Evolutionary conservation across 2,329 filamentous ascomycete genomes (phyloP), one percentile per base, ranked within the genome.

Genomic region (Hypoxylon sp.): DNA sequence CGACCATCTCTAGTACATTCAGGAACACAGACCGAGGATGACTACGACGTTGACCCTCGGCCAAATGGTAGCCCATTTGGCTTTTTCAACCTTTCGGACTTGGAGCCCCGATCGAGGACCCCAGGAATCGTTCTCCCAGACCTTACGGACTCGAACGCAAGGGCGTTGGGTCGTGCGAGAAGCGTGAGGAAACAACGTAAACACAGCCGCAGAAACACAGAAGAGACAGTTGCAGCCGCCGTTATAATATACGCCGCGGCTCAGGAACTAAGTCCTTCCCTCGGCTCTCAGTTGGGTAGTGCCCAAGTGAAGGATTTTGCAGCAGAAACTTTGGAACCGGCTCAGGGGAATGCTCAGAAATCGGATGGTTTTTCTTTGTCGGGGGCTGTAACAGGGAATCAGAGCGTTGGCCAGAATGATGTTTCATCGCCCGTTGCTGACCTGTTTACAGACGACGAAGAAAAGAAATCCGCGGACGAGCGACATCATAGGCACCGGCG

Each of bases 161-260:
- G 80, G 65, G 75, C 80, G 59, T 76, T 85, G 59, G 81, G 78
- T 51, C 77, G 83, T 50, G 81, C 79, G 22, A 81, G 79, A 59
- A 85, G 81, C 51, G 73, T 86, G 17, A 81, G 80, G 60, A 83
- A 82, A 57, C 83, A 82, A 70, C 81, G 82, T 59, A 83, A 80
- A 64, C 78, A 82, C 64, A 80, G 81, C n/a, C 77, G 84, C 35
- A 81, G 80, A 39, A 78, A 83, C 14, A 83, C 83, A 14, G 85
- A 88, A 74, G 86, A 88, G 64, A 82, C 83, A 35, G 78, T 87
- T 33, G 86, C 86, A 35, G 83, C 86, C 35, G 86, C 84, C 13
- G 86, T 87, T 24, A 81, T 87, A 24, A 82, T 88, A 19, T 86
- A 86, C 67, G 85, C 86, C 42, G 81, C 85, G 8, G 84, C 81